Evolutionary conservation across 2,329 filamentous ascomycete species (phyloP).

Genomic region (Plenodomus biglobosus): DNA sequence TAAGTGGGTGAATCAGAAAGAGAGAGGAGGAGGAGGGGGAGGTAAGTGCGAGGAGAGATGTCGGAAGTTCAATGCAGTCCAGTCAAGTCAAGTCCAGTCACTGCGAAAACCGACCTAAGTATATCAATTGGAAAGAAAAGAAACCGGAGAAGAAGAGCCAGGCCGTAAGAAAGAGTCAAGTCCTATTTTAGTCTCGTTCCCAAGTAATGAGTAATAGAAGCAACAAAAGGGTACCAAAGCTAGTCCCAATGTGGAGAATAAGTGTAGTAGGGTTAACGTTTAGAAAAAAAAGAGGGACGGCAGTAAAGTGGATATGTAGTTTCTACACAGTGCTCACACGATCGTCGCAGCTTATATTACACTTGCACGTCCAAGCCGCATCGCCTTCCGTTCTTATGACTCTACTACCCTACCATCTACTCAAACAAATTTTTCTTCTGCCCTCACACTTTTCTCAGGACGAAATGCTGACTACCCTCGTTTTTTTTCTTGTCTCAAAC

Average conservation of each 20-base stretch:
- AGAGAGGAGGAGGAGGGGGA: neutral
- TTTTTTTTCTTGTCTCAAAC: slow-evolving; percentile 23
- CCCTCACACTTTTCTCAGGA: too few species aligned
- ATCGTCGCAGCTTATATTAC: slow-evolving; percentile 24
- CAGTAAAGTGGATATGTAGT: neutral
- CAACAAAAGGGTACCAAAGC: slow-evolving; percentile 3
- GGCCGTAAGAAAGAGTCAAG: neutral
- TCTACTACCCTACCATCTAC: too few species aligned
- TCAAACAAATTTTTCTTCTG: too few species aligned
- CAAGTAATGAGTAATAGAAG: slow-evolving; percentile 5
- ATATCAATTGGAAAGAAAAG: neutral
- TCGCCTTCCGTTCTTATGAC: too few species aligned
- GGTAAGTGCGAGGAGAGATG: neutral
- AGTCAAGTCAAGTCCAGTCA: neutral
- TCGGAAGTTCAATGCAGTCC: neutral
- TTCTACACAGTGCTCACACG: neutral
- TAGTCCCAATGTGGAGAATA: too few species aligned
- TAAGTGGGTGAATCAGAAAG: neutral
- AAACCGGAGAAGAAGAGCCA: too few species aligned
- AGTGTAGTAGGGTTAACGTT: neutral
- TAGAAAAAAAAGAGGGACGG: too few species aligned
- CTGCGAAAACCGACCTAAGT: too few species aligned
- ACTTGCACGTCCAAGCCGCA: slow-evolving; percentile 22
- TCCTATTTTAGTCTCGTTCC: too few species aligned
- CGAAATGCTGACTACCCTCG: too few species aligned